Evolutionary conservation across 345 rosid genomes (phyloP), one percentile per base, ranked within the genome.

Genomic region (Cardamine resedifolia): DNA sequence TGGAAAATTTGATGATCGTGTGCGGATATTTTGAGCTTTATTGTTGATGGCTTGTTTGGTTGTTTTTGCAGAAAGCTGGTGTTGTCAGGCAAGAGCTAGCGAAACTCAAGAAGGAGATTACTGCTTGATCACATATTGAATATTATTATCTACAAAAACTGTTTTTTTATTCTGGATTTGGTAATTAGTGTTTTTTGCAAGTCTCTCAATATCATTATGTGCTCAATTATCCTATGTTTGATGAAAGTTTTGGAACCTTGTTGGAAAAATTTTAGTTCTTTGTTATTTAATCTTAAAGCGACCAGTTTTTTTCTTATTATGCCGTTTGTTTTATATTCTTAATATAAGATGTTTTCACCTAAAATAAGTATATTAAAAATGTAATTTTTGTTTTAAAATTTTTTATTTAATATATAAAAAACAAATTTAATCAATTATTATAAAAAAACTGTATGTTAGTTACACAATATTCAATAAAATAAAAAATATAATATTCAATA

Each of bases 81-180:
- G 71, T 82, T 51, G 77, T 84, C 3, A 78, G 84, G 84, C 85
- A 84, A 68, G 88, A 82, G 76, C 81, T 84, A 61, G 83, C 85
- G 0, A 84, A 84, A 66, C 81, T 84, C 60, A 84, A 80, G 56
- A 84, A 80, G 72, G 85, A 76, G 77, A 77, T 15, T 19, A 63
- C 71, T 70, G 75, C 79, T 15, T 76, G 49, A 76, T 55, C 65
- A 10, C 20, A 10, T n/a, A 44, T n/a, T n/a, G 48, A 44, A 44
- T 44, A 44, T 44, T 51, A 7, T 51, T 24, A 30, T 48, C 47
- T 50, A 3, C n/a, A 57, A 45, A 61, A 20, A 45, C 60, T 69
- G 18, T 36, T 45, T 61, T 52, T 61, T 28, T 0, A 20, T 43
- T 59, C 48, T 69, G 59, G 45, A 45, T 63, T 76, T 18, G 34